Evolutionary conservation across 768 basidiomycete species (phyloP), one percentile per base, ranked within the genome.

Genomic region (Porpolomopsis calyptriformis): DNA sequence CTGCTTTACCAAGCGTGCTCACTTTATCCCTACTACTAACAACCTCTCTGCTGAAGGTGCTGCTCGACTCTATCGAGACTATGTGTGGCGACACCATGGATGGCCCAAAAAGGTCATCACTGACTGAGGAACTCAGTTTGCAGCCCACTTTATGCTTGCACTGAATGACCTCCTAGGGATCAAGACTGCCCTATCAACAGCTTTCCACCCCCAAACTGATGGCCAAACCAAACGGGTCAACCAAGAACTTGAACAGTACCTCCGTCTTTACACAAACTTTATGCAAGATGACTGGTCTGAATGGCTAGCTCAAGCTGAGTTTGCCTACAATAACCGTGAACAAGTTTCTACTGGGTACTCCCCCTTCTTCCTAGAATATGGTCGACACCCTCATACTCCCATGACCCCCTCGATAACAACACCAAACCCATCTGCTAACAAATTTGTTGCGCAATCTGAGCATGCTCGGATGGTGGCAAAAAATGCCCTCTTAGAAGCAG

Each of bases 261-360:
- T 64, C 4, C 43, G 49, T 10, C 48, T 60, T 8, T 65, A 60
- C 39, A 44, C 52, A 31, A 55, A 59, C 42, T 52, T 57, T 27
- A 45, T 52, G 18, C 61, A 64, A 46, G 51, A 56, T 31, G 51
- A 67, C 33, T 68, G 65, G 66, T 49, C 57, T 0, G 49, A 59
- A 7, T 57, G 55, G 43, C 43, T 67, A 0, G 50, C 58, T 18
- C 53, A 57, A 11, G 56, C 63, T 0, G 58, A 67, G 33, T 68
- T 66, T 43, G 53, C 62, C 1, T 57, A 58, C 43, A 67, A 67
- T 47, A 59, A 60, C 44, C 54, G 3, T 34, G 58, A 0, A 31
- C 29, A 31, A 7, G 14, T 7, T 31, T 31, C 29, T 14, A 31
- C 29, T 31, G 14, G 14, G 29, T 14, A 31, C 7, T 31, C 29